Conservation (phyloP, 2,329 filamentous ascomycete genomes). For the Colletotrichum sp. region DNA sequence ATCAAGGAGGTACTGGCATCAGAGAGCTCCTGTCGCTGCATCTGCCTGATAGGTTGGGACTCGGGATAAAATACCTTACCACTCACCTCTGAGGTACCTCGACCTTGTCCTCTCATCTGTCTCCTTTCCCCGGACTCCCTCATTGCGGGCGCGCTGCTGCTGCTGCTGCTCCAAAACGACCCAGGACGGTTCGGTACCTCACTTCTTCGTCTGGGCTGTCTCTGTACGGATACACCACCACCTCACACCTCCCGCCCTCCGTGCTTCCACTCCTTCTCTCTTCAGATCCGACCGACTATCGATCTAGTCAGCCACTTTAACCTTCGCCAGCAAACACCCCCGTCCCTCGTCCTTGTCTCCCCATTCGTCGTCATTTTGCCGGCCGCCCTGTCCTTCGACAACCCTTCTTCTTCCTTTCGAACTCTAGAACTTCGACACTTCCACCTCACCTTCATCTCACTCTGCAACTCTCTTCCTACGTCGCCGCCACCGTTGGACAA, state of each 20-base stretch:
- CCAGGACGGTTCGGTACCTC: neutral
- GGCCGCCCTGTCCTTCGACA: constrained; percentile 14
- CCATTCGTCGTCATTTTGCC: constrained; percentile 20
- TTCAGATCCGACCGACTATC: constrained; percentile 18
- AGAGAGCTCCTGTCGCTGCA: neutral
- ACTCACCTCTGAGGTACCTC: neutral
- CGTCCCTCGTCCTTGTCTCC: constrained; percentile 9
- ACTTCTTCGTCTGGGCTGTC: neutral
- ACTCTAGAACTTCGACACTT: constrained; percentile 22
- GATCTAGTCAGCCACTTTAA: constrained; percentile 19
- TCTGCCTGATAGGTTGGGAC: neutral
- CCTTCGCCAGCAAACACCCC: constrained; percentile 11
- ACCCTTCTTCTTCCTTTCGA: constrained; percentile 21
- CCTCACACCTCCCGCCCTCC: neutral
- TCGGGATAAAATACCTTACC: neutral
- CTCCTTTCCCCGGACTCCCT: neutral
- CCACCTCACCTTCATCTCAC: neutral
- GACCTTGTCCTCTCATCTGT: neutral
- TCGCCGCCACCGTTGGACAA: neutral
- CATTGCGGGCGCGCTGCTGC: neutral
- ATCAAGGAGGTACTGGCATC: neutral
- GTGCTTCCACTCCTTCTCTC: neutral
- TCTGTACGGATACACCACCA: neutral
- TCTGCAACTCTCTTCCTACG: neutral
- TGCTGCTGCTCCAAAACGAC: neutral